Base-by-base conservation (phyloP, 1,284 basidiomycete species). In the Pterulicium gracile region DNA sequence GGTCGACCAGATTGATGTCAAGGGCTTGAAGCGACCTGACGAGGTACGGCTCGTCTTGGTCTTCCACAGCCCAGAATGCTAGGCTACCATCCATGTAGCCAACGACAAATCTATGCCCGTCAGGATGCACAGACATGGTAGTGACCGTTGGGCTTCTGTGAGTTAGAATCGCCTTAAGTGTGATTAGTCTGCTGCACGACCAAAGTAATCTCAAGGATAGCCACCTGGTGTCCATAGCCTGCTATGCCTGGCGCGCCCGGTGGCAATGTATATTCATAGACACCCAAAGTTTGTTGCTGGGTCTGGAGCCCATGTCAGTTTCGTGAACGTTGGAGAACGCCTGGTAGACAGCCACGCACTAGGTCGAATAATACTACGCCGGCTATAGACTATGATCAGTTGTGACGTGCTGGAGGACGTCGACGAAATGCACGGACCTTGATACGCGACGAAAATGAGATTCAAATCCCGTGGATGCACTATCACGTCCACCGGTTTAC, bases 11-110 rank as follows among this genome's bases (percentile, higher is more conserved):
- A 53, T 79, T 67, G 17, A 81, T 69, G 51, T 81, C 72, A 10
- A 69, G 55, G 4, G 66, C 64, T 35, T 79, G 73, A 17, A 91
- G 60, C 0, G 88, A 91, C 40, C 87, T 73, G 4, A 92, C 87
- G 53, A 83, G 70, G 21, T 96, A 65, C 0, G 91, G 91, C 49
- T 80, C 78, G 51, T 87, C 81, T 54, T 86, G 77, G 51, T 95
- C 88, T 40, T 86, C 80, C 3, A 85, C 67, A 1, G 84, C 81
- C 87, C 91, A 95, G 61, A 95, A 90, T 3, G 86, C 78, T 42
- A 97, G 74, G 43, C 79, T 83, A 5, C 92, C 92, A 61, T 97
- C 92, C n/a, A 77, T 72, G 59, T 95, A 79, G 1, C 88, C 87
- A 35, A 77, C 76, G 21, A 71, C 78, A 48, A 87, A 76, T 48